A percentile compares a stretch with the other conserved stretches of the same genome.
Conservation (phyloP, 805 yeast species). For the Metschnikowia anglica region DNA sequence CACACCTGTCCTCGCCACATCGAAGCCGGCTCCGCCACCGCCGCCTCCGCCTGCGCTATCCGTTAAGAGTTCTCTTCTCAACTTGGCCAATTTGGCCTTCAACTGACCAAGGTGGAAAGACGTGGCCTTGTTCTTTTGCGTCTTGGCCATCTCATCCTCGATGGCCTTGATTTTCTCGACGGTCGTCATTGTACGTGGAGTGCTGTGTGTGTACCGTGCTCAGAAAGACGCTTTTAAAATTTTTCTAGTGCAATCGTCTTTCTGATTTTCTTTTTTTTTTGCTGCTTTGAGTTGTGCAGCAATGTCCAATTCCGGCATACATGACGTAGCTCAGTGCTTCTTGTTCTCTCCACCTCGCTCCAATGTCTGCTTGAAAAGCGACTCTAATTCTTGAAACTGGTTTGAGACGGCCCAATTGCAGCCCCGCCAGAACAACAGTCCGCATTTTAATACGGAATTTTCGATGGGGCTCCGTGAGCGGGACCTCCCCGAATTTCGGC, state of each 20-base stretch:
- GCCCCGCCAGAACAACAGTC: not conserved
- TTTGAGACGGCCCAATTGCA: not conserved
- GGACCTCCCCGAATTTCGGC: too few species aligned
- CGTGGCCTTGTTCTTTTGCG: constrained; percentile 98
- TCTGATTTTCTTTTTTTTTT: constrained; percentile 1
- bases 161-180: constrained; percentile 73
- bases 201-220: not conserved
- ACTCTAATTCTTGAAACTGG: not conserved
- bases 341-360: not conserved
- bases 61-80: constrained; percentile 82
- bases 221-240: not conserved
- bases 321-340: not conserved
- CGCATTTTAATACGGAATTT: too few species aligned
- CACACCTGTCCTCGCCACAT: constrained; percentile 98
- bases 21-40: constrained; percentile 92
- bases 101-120: constrained; percentile 96
- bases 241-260: not conserved
- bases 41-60: constrained; percentile 72
- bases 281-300: not conserved
- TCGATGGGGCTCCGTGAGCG: too few species aligned
- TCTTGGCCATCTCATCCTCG: constrained; percentile 96
- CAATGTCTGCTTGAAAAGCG: not conserved
- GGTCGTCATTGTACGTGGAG: constrained; percentile 40
- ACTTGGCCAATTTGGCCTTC: constrained; percentile 93
- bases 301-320: not conserved